phyloP scores from a whole-genome alignment of 2,329 filamentous ascomycete species.

The Cladosporium halotolerans region DNA sequence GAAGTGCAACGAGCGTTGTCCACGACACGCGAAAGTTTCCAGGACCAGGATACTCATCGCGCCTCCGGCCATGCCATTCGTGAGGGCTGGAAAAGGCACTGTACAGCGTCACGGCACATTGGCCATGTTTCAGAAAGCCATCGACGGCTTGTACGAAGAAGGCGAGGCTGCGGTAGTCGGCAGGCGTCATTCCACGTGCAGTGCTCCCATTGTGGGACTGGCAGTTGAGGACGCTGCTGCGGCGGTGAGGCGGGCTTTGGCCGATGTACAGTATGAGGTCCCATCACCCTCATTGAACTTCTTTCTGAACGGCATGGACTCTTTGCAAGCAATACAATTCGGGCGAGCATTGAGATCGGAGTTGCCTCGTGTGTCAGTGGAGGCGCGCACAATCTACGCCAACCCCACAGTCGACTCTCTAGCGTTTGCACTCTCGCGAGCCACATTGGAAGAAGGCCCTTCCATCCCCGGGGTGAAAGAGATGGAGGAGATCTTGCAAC shows the following conservation, averaged over 20 bases:
- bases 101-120: background rate
- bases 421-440: background rate
- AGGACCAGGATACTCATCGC: background rate
- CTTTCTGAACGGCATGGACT: background rate
- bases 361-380: background rate
- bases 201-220: background rate
- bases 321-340: background rate
- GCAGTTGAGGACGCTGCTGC: background rate
- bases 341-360: background rate
- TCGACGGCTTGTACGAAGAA: background rate
- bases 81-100: background rate
- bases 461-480: background rate
- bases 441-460: background rate
- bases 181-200: background rate
- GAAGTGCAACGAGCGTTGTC: background rate
- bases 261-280: background rate
- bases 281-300: background rate
- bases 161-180: background rate
- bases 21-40: background rate
- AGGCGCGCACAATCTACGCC: background rate
- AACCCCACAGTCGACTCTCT: background rate
- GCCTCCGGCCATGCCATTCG: background rate
- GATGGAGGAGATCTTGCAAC: background rate
- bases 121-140: background rate
- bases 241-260: background rate